Evolutionary conservation across 495 filamentous ascomycete species (phyloP).

Genomic region (Evansstolkia leycettana): DNA sequence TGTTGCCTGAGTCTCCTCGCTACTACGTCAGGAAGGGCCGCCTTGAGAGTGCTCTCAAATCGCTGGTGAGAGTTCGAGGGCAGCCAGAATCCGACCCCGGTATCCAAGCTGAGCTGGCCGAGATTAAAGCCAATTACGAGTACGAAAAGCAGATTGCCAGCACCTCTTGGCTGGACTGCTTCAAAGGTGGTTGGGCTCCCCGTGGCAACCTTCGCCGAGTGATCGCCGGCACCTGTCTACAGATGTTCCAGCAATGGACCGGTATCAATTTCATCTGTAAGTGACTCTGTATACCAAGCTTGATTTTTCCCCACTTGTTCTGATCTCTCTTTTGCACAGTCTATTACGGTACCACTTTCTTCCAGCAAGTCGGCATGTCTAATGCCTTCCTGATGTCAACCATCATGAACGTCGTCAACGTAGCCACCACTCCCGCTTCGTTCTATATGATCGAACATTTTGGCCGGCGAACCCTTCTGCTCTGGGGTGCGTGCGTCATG

Average conservation of each 20-base stretch:
- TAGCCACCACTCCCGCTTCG: slow-evolving; percentile 50
- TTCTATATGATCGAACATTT: slow-evolving; percentile 66
- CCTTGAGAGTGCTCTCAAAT: slow-evolving; percentile 29
- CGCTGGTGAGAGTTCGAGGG: slow-evolving; percentile 11
- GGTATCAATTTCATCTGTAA: slow-evolving; percentile 60
- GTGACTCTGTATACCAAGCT: slow-evolving; percentile 3
- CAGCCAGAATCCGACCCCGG: slow-evolving; percentile 31
- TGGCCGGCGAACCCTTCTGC: slow-evolving; percentile 61
- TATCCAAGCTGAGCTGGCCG: slow-evolving; percentile 46
- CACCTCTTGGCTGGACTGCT: slow-evolving; percentile 45
- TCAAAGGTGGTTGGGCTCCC: slow-evolving; percentile 41
- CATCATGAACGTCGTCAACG: slow-evolving; percentile 56
- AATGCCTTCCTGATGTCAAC: slow-evolving; percentile 55
- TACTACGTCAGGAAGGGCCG: slow-evolving; percentile 38
- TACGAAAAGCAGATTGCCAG: slow-evolving; percentile 46
- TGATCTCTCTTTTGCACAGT: slow-evolving; percentile 15
- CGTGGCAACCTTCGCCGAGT: slow-evolving; percentile 50
- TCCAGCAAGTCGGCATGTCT: slow-evolving; percentile 47
- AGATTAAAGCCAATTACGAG: slow-evolving; percentile 53
- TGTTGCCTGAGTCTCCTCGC: slow-evolving; percentile 43
- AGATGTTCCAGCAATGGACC: slow-evolving; percentile 68
- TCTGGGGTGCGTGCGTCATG: slow-evolving; percentile 57
- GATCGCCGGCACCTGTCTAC: slow-evolving; percentile 52
- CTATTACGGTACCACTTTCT: slow-evolving; percentile 62
- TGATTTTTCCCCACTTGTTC: slow-evolving; percentile 1